A percentile compares a stretch with the other conserved stretches of the same genome.
phyloP scores from a whole-genome alignment of 2,329 filamentous ascomycete genomes.

The Clonostachys rhizophaga region DNA sequence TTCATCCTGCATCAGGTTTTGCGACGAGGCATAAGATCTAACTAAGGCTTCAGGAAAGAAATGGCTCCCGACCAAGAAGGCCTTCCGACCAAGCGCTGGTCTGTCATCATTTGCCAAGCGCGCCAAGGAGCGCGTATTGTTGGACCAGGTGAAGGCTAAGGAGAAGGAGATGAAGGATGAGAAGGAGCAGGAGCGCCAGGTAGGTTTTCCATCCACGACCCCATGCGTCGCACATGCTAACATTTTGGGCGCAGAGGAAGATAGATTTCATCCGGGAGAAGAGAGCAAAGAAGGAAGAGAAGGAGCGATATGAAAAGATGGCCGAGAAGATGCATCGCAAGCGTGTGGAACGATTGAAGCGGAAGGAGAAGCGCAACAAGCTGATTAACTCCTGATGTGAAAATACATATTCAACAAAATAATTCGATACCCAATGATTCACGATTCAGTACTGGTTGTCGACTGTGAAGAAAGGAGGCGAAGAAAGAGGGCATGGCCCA shows the following conservation, averaged over 20 bases:
- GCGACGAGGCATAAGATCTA: neutral
- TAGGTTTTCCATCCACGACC: constrained; percentile 29
- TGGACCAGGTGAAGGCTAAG: constrained; percentile 79
- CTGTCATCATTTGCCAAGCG: constrained; percentile 77
- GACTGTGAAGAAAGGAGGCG: neutral
- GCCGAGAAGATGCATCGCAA: constrained; percentile 98
- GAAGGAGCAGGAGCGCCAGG: constrained; percentile 84
- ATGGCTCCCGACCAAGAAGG: constrained; percentile 80
- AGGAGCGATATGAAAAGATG: constrained; percentile 87
- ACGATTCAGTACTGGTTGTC: constrained; percentile 9
- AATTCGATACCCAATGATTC: constrained; percentile 9
- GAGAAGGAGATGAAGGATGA: constrained; percentile 96
- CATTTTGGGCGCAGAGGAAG: constrained; percentile 49
- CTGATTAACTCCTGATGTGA: constrained; percentile 57
- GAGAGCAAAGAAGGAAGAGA: constrained; percentile 85
- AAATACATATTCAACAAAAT: neutral
- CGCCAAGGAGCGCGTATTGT: constrained; percentile 61
- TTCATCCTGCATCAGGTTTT: too few species aligned
- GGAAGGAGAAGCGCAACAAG: constrained; percentile 95
- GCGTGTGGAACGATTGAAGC: constrained; percentile 86
- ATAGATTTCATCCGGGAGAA: constrained; percentile 81
- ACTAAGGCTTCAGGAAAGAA: constrained; percentile 71
- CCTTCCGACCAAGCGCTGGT: constrained; percentile 79
- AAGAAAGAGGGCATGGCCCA: too few species aligned
- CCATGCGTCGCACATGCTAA: neutral